A percentile compares a stretch with the other conserved stretches of the same genome.
phyloP scores from a whole-genome alignment of 2,329 filamentous ascomycete genomes.

The Aschersonia sp. region DNA sequence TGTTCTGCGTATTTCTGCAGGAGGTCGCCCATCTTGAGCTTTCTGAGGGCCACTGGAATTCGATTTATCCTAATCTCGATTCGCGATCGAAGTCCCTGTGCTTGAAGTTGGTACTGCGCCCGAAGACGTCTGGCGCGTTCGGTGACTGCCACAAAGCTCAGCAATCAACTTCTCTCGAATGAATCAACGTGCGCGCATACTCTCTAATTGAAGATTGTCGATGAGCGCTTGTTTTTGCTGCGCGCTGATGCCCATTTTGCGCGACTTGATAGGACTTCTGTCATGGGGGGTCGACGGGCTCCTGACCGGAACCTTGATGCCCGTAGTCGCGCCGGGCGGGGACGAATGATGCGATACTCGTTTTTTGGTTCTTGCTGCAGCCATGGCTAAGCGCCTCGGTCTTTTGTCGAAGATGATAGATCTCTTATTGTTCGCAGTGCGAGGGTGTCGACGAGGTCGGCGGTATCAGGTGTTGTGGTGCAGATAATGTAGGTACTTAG shows the following conservation, averaged over 20 bases:
- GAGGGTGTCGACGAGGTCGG: not conserved
- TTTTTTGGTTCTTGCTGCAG: constrained; percentile 26
- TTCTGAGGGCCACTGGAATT: constrained; percentile 67
- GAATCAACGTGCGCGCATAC: constrained; percentile 31
- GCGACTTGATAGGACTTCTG: constrained; percentile 49
- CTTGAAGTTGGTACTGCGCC: constrained; percentile 78
- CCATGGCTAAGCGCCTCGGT: constrained; percentile 22
- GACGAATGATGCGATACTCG: constrained; percentile 12
- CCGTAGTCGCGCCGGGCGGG: constrained; percentile 8
- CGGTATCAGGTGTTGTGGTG: not conserved
- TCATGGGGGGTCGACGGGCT: constrained; percentile 24
- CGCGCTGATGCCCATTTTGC: constrained; percentile 43
- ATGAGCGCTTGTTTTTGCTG: constrained; percentile 75
- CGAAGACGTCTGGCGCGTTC: constrained; percentile 77
- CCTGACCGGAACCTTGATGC: constrained; percentile 10
- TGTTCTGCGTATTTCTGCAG: constrained; percentile 35
- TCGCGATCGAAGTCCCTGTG: constrained; percentile 68
- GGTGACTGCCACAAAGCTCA: constrained; percentile 43
- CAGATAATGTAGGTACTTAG: not conserved
- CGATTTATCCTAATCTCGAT: constrained; percentile 90
- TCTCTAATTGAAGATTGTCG: constrained; percentile 79
- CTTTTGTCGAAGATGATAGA: not conserved
- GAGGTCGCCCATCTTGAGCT: constrained; percentile 70
- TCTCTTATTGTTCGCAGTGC: too few species aligned
- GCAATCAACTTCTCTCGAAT: not conserved